Evolutionary conservation across 371 early-diverging fungal species (phyloP).

Genomic region (Haplosporangium sp.): DNA sequence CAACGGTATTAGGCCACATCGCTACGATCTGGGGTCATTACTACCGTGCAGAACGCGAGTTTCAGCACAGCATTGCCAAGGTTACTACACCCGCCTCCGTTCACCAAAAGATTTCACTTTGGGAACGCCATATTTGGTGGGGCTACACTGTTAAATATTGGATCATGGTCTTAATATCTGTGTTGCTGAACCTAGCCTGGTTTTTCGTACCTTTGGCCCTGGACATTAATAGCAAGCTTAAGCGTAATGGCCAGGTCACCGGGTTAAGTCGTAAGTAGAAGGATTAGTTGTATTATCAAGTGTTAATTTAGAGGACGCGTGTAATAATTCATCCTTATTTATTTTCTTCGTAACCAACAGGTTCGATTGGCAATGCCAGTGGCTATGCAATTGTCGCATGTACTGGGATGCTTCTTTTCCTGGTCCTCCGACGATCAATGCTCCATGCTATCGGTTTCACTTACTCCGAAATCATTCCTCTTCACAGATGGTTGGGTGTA

Average conservation of each 20-base stretch:
- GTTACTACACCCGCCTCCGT: conserved; percentile 39
- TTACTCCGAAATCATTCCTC: conserved; percentile 47
- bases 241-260: conserved; percentile 15
- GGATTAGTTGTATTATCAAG: background rate
- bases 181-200: conserved; percentile 36
- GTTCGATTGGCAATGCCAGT: conserved; percentile 25
- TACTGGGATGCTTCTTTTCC: conserved; percentile 44
- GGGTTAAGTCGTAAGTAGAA: conserved; percentile 45
- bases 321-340: background rate
- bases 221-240: conserved; percentile 5
- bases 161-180: conserved; percentile 30
- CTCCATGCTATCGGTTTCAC: conserved; percentile 55
- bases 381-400: conserved; percentile 44
- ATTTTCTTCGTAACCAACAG: conserved; percentile 4
- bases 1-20: conserved; percentile 39
- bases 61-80: conserved; percentile 54
- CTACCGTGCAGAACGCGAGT: conserved; percentile 51
- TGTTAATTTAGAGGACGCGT: too few species aligned
- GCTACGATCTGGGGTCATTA: conserved; percentile 54
- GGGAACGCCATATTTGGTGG: conserved; percentile 53
- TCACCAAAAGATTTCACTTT: conserved; percentile 45
- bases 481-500: conserved; percentile 53
- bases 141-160: conserved; percentile 53
- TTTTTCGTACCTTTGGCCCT: conserved; percentile 25
- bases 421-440: conserved; percentile 55